A percentile compares a stretch with the other conserved stretches of the same genome.
Conservation (phyloP, 2,329 filamentous ascomycete genomes). For the Aschersonia sp. region DNA sequence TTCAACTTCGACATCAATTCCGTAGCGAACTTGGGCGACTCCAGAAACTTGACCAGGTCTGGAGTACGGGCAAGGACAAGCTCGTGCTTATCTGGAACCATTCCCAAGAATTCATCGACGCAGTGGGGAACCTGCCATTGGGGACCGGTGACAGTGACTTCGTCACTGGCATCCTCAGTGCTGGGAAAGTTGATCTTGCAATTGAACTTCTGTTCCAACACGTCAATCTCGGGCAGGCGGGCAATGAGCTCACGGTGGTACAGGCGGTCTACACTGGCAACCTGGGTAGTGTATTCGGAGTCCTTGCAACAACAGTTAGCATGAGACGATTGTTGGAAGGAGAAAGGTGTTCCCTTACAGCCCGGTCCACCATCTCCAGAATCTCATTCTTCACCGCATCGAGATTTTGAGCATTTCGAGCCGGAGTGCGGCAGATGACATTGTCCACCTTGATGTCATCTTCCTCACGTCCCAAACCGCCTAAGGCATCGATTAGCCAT, state of each 20-base stretch:
- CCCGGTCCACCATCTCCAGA: conserved; percentile 97
- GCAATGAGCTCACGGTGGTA: conserved; percentile 91
- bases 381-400: conserved; percentile 98
- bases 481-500: conserved; percentile 13
- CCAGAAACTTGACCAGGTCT: conserved; percentile 67
- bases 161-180: conserved; percentile 92
- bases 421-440: conserved; percentile 93
- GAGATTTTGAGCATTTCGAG: conserved; percentile 89
- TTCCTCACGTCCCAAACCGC: conserved; percentile 76
- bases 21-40: conserved; percentile 64
- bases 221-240: conserved; percentile 78
- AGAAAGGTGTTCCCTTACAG: conserved; percentile 34
- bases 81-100: conserved; percentile 95
- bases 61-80: conserved; percentile 66
- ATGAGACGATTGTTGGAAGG: neutral
- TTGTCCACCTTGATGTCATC: conserved; percentile 98
- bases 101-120: conserved; percentile 89
- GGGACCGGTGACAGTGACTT: conserved; percentile 87
- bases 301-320: conserved; percentile 31
- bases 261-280: conserved; percentile 82
- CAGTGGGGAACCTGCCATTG: conserved; percentile 97
- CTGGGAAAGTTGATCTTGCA: conserved; percentile 98
- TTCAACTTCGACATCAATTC: conserved; percentile 77
- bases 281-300: conserved; percentile 90
- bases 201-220: conserved; percentile 97